Percentiles rank a stretch among this genome's conserved stretches.
Evolutionary conservation across 768 basidiomycete species (phyloP).

Genomic region (Bullera alba): DNA sequence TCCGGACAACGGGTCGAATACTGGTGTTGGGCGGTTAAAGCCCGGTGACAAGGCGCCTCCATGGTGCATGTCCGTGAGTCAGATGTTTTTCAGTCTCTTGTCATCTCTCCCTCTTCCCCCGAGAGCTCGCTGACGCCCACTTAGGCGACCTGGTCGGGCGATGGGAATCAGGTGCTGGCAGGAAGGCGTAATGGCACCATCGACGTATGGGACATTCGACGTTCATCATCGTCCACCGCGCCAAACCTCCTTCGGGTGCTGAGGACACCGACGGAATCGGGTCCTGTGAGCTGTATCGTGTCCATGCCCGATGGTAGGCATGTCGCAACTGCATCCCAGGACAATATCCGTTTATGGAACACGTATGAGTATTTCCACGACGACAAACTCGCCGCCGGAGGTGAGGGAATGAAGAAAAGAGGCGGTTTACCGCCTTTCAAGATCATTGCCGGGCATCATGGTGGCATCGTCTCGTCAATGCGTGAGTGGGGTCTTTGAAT

Average conservation of each 20-base stretch:
- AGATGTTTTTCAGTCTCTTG: no score
- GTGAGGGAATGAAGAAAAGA: constrained; percentile 52
- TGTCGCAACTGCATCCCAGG: constrained; percentile 81
- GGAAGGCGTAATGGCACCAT: constrained; percentile 84
- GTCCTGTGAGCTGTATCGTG: constrained; percentile 83
- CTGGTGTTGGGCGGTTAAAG: constrained; percentile 74
- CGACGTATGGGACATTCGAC: constrained; percentile 91
- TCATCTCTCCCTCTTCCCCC: not conserved
- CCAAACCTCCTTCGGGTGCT: constrained; percentile 74
- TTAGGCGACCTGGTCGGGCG: constrained; percentile 89
- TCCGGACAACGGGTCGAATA: constrained; percentile 44
- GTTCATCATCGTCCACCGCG: constrained; percentile 56
- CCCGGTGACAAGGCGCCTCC: constrained; percentile 88
- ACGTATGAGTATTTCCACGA: constrained; percentile 66
- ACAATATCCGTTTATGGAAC: constrained; percentile 92
- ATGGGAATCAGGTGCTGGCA: constrained; percentile 80
- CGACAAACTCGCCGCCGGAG: constrained; percentile 58
- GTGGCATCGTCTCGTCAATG: constrained; percentile 87
- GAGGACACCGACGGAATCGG: constrained; percentile 78
- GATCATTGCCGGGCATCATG: constrained; percentile 92
- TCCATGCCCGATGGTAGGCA: constrained; percentile 88
- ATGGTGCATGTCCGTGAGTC: constrained; percentile 86
- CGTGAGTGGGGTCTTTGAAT: constrained; percentile 53
- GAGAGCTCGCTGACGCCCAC: not conserved
- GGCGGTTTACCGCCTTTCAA: constrained; percentile 76